Percentiles rank a stretch among this genome's conserved stretches.
These are phyloP conservation scores for Ophiostoma piceae DNA, from an alignment of 2,329 filamentous ascomycete species.

Conservation along the genomic window DNA sequence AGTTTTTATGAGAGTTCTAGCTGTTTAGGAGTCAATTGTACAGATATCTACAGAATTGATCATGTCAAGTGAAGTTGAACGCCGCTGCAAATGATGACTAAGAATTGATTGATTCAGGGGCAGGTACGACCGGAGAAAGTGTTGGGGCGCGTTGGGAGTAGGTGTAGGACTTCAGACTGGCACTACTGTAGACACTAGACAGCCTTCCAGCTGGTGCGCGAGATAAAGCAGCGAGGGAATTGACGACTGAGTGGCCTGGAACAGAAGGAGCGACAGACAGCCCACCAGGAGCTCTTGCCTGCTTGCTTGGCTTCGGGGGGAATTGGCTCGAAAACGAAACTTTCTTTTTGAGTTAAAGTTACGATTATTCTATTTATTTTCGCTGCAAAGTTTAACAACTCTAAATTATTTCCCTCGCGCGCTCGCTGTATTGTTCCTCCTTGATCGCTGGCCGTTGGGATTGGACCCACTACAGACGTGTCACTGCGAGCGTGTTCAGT, in stretches of 20 bases:
- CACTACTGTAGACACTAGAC: background rate
- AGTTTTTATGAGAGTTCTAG: background rate
- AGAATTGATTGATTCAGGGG: slow-evolving; percentile 7
- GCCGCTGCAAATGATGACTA: slow-evolving; percentile 15
- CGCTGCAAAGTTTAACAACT: slow-evolving; percentile 9
- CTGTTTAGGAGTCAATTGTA: background rate
- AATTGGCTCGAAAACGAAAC: slow-evolving; percentile 25
- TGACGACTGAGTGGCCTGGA: slow-evolving; percentile 6
- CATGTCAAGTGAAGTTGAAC: background rate
- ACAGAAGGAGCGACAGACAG: background rate
- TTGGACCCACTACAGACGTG: background rate
- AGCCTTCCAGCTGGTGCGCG: slow-evolving; percentile 3
- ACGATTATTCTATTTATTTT: slow-evolving; percentile 14
- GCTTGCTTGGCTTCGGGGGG: slow-evolving; percentile 22
- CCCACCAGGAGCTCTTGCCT: slow-evolving; percentile 15
- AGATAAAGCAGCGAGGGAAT: slow-evolving; percentile 22
- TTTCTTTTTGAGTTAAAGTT: background rate
- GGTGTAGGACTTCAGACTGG: slow-evolving; percentile 7
- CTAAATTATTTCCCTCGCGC: slow-evolving; percentile 14
- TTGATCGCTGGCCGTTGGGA: slow-evolving; percentile 17
- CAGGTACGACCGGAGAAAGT: slow-evolving; percentile 20
- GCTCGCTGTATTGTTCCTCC: slow-evolving; percentile 23
- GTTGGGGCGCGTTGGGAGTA: slow-evolving; percentile 15
- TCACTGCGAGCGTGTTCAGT: background rate
- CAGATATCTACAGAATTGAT: background rate